phyloP scores from a whole-genome alignment of 1,139 yeast species.

The Yamadazyma kanchanaburiensis region DNA sequence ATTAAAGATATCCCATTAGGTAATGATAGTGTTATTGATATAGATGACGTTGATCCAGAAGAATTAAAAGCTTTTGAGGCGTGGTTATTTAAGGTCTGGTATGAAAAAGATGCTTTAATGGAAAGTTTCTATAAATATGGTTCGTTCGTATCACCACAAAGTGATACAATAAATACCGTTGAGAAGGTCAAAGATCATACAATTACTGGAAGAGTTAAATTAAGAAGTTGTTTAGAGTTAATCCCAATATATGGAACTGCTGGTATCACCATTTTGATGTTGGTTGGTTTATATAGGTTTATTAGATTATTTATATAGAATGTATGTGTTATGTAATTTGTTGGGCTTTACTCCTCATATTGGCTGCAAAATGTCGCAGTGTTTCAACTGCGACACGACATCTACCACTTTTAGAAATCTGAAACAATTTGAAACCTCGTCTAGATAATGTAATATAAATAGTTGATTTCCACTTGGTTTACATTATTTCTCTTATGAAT shows the following conservation, averaged over 20 bases:
- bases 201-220: slow-evolving; percentile 28
- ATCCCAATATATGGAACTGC: slow-evolving; percentile 14
- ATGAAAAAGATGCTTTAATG: slow-evolving; percentile 70
- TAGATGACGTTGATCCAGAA: slow-evolving; percentile 43
- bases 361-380: slow-evolving; percentile 4
- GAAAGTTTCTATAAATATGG: slow-evolving; percentile 59
- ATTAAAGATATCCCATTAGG: slow-evolving; percentile 68
- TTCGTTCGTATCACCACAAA: slow-evolving; percentile 34
- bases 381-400: neutral
- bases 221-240: slow-evolving; percentile 20
- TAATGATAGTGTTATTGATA: slow-evolving; percentile 36
- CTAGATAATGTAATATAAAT: neutral
- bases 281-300: slow-evolving; percentile 1
- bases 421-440: neutral
- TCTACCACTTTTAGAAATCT: neutral
- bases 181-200: slow-evolving; percentile 15
- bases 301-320: slow-evolving; percentile 1
- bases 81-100: slow-evolving; percentile 81
- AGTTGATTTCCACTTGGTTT: neutral
- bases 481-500: too few relatives aligned
- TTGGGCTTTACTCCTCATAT: neutral
- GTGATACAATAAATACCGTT: slow-evolving; percentile 8
- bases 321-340: neutral
- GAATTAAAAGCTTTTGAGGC: slow-evolving; percentile 52
- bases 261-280: slow-evolving; percentile 3